Evolutionary conservation across 2,329 filamentous ascomycete genomes (phyloP), one percentile per base, ranked within the genome.

Genomic region (Xylaria sp.): DNA sequence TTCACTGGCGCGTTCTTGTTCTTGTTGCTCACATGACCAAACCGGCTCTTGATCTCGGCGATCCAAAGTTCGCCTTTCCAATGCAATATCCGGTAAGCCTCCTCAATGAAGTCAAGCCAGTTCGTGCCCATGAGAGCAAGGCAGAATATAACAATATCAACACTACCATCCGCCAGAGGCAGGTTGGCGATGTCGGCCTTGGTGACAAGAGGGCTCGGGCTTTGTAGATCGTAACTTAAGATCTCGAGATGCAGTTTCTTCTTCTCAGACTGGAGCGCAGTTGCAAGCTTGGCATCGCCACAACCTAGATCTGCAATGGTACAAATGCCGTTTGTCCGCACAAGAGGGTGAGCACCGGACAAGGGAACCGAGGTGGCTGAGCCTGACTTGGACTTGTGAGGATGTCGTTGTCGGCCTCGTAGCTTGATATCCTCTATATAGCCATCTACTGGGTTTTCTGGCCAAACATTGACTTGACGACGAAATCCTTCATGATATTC

Each of bases 101-200:
- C 95, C 78, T 98, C 95, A 72, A 99, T 86, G 76, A 99, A 98
- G 71, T 92, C 89, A 56, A 96, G 86, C 94, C 95, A 99, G 80
- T 99, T 99, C 58, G 95, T 99, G 73, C 95, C 95, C 95, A 99
- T 99, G 62, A 99, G 86, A 52, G 94, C 95, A 33, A 99, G 85
- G 77, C 95, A 99, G 82, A 98, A 98, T 69, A 99, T 89, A 51
- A 92, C 92, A 4, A 99, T 84, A 76, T 99, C 93, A 64, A 93
- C 88, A 65, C 85, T 88, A 46, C 87, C 89, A 69, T 94, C 88
- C 4, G 82, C 81, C 0, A 97, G 80, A 0, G 94, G 94, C 1
- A 99, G 81, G 63, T 90, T 85, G 31, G 93, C 90, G 55, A 98
- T 95, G 78, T 99, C 95, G 14, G 95, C 93, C 65, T 89, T 87